A percentile compares a stretch with the other conserved stretches of the same genome.
Conservation (phyloP, 257 asterid genomes). For the Fraxinus cuspidata region DNA sequence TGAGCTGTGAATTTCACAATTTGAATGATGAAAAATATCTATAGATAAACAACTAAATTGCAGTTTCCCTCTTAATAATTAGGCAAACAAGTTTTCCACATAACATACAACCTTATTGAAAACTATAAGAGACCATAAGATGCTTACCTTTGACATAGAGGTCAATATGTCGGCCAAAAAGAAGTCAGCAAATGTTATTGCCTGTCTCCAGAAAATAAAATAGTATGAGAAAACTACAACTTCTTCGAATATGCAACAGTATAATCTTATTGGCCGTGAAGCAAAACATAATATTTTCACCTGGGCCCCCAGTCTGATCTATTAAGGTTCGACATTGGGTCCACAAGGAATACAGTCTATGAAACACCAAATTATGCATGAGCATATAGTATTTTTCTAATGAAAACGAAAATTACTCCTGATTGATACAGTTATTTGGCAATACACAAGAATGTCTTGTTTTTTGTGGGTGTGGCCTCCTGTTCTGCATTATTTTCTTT, state of each 20-base stretch:
- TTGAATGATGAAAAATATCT: conserved; percentile 11
- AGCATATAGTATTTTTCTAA: not conserved
- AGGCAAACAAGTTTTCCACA: conserved; percentile 5
- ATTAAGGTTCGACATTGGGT: not conserved
- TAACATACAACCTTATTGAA: conserved; percentile 6
- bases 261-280: conserved; percentile 3
- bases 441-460: not conserved
- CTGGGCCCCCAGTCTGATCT: not conserved
- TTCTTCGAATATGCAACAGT: not conserved
- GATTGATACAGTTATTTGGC: not conserved
- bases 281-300: not conserved
- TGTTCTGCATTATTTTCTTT: not conserved
- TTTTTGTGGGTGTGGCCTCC: not conserved
- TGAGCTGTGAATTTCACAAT: conserved; percentile 15
- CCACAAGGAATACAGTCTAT: conserved; percentile 15
- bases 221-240: conserved; percentile 27
- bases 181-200: conserved; percentile 91
- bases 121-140: conserved; percentile 22
- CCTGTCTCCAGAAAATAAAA: conserved; percentile 55
- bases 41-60: conserved; percentile 17
- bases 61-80: conserved; percentile 22
- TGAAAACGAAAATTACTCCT: not conserved
- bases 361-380: conserved; percentile 13
- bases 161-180: conserved; percentile 95
- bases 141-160: conserved; percentile 96